Conservation (phyloP, 345 rosid species). For the Pistacia vera region DNA sequence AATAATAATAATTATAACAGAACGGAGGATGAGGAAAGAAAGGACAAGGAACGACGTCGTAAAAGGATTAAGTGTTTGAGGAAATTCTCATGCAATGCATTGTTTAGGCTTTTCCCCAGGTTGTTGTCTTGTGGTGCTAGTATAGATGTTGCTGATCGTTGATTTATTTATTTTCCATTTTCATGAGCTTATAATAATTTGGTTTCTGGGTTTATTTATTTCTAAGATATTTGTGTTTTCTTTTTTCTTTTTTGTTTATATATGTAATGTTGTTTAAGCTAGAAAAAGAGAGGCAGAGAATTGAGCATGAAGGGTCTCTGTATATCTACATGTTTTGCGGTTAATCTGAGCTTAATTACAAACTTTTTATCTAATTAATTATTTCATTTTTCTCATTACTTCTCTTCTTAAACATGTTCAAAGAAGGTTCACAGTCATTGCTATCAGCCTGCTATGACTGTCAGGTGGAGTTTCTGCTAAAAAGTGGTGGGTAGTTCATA, state of each 20-base stretch:
- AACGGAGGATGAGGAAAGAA: constrained; percentile 23
- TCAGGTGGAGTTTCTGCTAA: not conserved
- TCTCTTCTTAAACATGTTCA: not conserved
- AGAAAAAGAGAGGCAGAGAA: not conserved
- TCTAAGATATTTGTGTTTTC: not conserved
- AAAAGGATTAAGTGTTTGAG: constrained; percentile 45
- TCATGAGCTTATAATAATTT: not conserved
- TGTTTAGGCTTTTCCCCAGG: constrained; percentile 50
- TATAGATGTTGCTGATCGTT: constrained; percentile 50
- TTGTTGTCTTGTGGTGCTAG: constrained; percentile 56
- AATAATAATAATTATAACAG: not conserved
- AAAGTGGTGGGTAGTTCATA: not conserved
- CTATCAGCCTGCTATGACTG: not conserved
- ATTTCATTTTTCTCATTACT: not conserved
- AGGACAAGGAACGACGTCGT: constrained; percentile 17
- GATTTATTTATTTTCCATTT: not conserved
- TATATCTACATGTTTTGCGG: constrained; percentile 6
- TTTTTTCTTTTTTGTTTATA: not conserved
- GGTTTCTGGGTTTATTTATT: constrained; percentile 7
- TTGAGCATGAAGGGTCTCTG: not conserved
- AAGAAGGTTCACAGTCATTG: not conserved
- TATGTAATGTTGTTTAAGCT: not conserved
- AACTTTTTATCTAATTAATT: constrained; percentile 1
- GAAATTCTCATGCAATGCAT: constrained; percentile 53
- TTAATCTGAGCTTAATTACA: not conserved